Base-by-base conservation (phyloP, 305 asterid genomes). In the Fraxinus latifolia region DNA sequence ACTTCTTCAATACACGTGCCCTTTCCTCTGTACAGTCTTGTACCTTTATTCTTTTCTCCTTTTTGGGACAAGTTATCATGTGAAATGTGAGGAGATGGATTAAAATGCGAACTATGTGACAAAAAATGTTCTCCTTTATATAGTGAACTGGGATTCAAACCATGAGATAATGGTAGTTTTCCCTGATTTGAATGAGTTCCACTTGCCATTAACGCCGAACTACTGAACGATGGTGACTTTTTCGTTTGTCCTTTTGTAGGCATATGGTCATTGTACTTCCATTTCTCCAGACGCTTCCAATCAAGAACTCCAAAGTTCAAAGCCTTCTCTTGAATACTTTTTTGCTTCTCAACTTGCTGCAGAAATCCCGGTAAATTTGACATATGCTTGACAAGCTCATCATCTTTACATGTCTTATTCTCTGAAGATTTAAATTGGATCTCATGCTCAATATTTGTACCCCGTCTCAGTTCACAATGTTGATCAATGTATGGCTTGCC, bases 281-380 rank as follows among this genome's bases (percentile, higher is more conserved):
- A 96, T 82, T 91, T 93, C 83, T 94, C 99, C 83, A 96, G 86
- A 53, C 87, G 90, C 84, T 88, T 91, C 97, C 98, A 96, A 79
- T 94, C 98, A 55, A 96, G 96, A 85, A 96, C 99, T 75, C 99
- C 99, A 55, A 94, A 92, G 86, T 89, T 96, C 60, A 96, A 89
- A 58, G 97, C 99, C 88, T 90, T 92, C 53, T 86, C 98, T 82
- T 92, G 98, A 81, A 90, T 32, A 79, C 86, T 90, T 33, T 85
- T 88, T 74, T 88, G 92, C 85, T 87, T 90, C 85, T 90, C 96
- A 6, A 83, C 85, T 78, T 83, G 90, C 85, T 89, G 97, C 81
- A 96, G 98, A 89, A 90, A 96, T 80, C 87, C 82, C 74, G 98
- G 99, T 85, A 94, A 84, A 85, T 92, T 94, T 15, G 98, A 94